phyloP scores from a whole-genome alignment of 495 filamentous ascomycete genomes.

The Xeromyces bisporus region DNA sequence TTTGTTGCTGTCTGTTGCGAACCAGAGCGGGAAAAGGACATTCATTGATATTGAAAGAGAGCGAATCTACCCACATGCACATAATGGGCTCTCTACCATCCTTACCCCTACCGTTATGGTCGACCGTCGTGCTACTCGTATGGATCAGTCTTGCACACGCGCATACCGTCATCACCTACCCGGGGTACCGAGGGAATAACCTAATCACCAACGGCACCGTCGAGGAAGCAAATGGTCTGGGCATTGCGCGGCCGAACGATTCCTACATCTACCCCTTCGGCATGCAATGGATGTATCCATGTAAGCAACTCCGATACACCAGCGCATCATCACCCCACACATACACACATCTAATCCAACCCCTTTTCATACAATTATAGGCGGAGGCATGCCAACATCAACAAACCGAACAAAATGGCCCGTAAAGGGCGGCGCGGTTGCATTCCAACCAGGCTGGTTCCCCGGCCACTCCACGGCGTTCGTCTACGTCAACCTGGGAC shows the following conservation, averaged over 20 bases:
- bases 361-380: conserved; percentile 23
- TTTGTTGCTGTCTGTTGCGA: too few species aligned
- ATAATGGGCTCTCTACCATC: conserved; percentile 17
- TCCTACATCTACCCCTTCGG: conserved; percentile 56
- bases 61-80: conserved; percentile 4
- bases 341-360: neutral
- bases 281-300: conserved; percentile 98
- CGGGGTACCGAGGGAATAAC: conserved; percentile 89
- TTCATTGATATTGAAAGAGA: too few species aligned
- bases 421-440: conserved; percentile 64
- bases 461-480: conserved; percentile 70
- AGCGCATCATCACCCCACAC: too few species aligned
- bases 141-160: conserved; percentile 40
- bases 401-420: conserved; percentile 88
- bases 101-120: conserved; percentile 34
- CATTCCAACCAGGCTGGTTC: conserved; percentile 92
- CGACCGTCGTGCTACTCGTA: conserved; percentile 32
- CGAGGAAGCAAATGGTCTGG: conserved; percentile 24
- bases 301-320: too few species aligned
- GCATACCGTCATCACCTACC: conserved; percentile 84
- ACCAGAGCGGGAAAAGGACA: too few species aligned
- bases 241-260: conserved; percentile 28
- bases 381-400: conserved; percentile 67
- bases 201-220: conserved; percentile 56
- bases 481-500: conserved; percentile 87